A percentile compares a stretch with the other conserved stretches of the same genome.
Evolutionary conservation across 768 basidiomycete genomes (phyloP).

Genomic region (Kwoniella mangroviensis): DNA sequence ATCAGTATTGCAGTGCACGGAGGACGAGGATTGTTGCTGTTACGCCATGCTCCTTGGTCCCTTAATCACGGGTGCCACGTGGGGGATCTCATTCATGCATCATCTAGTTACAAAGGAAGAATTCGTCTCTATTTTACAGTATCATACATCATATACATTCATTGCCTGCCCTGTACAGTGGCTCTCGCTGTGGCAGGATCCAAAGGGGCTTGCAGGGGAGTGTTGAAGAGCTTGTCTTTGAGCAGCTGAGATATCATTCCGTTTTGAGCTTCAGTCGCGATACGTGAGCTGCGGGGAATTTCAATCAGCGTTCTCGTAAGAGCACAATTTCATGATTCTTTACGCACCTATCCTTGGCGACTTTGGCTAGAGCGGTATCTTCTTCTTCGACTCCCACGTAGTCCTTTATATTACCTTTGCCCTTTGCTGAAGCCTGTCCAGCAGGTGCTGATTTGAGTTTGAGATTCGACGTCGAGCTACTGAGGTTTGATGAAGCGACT

Average conservation of each 20-base stretch:
- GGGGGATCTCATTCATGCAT: not conserved
- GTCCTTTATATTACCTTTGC: conserved; percentile 65
- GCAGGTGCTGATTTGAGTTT: conserved; percentile 65
- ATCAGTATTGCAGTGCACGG: not conserved
- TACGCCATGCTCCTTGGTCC: not conserved
- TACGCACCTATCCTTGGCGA: conserved; percentile 83
- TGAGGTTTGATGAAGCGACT: conserved; percentile 44
- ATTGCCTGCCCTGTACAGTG: conserved; percentile 30
- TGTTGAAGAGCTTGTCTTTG: conserved; percentile 82
- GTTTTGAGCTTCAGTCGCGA: conserved; percentile 88
- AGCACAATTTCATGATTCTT: not conserved
- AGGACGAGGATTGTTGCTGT: not conserved
- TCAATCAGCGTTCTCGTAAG: not conserved
- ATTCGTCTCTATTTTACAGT: not conserved
- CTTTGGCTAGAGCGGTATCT: conserved; percentile 82
- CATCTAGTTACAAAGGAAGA: not conserved
- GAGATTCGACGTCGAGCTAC: conserved; percentile 31
- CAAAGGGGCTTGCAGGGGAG: conserved; percentile 30
- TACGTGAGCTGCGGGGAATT: conserved; percentile 69
- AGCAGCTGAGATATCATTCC: conserved; percentile 90
- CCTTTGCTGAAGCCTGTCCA: conserved; percentile 25
- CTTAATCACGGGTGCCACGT: not conserved
- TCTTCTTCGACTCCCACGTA: conserved; percentile 68
- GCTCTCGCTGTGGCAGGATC: conserved; percentile 24
- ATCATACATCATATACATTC: conserved; percentile 4